A percentile compares a stretch with the other conserved stretches of the same genome.
phyloP scores from a whole-genome alignment of 2,329 filamentous ascomycete genomes.

The Xylaria arbuscula region DNA sequence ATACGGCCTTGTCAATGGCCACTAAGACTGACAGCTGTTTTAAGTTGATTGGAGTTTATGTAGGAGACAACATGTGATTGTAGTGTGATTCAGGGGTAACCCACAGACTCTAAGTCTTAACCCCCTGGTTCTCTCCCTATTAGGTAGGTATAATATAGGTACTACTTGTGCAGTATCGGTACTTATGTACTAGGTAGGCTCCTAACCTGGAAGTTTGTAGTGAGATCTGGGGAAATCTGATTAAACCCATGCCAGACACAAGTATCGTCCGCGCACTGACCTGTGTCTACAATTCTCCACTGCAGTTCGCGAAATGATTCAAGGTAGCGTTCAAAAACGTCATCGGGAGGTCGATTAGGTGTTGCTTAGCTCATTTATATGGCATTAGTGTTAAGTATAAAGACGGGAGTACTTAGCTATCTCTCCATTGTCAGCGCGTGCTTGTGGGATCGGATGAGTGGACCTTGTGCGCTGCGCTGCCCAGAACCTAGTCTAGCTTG shows the following conservation, averaged over 20 bases:
- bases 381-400: too few relatives aligned
- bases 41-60: neutral
- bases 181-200: neutral
- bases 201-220: too few relatives aligned
- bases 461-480: neutral
- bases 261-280: constrained; percentile 17
- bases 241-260: constrained; percentile 7
- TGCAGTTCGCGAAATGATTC: neutral
- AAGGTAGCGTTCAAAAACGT: neutral
- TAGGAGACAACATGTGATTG: neutral
- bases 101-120: constrained; percentile 3
- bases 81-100: constrained; percentile 24
- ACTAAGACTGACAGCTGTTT: neutral
- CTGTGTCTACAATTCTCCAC: constrained; percentile 6
- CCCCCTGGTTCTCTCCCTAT: too few relatives aligned
- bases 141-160: too few relatives aligned
- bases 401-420: too few relatives aligned
- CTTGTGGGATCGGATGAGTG: too few relatives aligned
- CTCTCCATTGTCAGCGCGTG: too few relatives aligned
- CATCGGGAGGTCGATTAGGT: neutral
- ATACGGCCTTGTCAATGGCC: neutral
- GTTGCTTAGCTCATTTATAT: too few relatives aligned
- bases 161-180: neutral
- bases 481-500: neutral
- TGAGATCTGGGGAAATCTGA: constrained; percentile 29